Conservation (phyloP, 2,329 filamentous ascomycete genomes). For the Apiospora koreana region DNA sequence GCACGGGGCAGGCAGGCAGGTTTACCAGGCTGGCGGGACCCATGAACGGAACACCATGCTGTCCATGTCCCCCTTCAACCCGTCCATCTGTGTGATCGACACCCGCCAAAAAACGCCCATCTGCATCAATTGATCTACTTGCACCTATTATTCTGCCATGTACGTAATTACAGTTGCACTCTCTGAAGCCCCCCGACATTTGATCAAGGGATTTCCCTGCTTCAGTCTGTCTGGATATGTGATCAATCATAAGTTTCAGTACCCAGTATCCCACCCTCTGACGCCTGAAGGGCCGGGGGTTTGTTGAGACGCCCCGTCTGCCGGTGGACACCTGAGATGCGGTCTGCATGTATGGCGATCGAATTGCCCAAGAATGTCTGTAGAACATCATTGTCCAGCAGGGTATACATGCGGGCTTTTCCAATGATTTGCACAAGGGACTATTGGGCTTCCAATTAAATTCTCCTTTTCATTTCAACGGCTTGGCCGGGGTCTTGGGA, state of each 20-base stretch:
- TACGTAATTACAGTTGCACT: neutral
- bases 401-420: slow-evolving; percentile 2
- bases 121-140: neutral
- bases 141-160: neutral
- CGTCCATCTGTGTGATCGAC: neutral
- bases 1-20: neutral
- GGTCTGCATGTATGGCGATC: neutral
- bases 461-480: neutral
- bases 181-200: neutral
- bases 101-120: neutral
- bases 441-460: neutral
- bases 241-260: slow-evolving; percentile 8
- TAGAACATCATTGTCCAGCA: neutral
- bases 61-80: neutral
- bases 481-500: neutral
- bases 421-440: slow-evolving; percentile 8
- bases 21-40: slow-evolving; percentile 1
- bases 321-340: neutral
- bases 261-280: neutral
- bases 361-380: neutral
- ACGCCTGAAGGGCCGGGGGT: neutral
- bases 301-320: neutral
- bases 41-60: neutral
- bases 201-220: neutral
- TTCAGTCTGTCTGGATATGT: neutral